These are phyloP conservation scores for Ambrosiella cleistominuta DNA, from an alignment of 2,329 filamentous ascomycete species.

Conservation along the genomic window DNA sequence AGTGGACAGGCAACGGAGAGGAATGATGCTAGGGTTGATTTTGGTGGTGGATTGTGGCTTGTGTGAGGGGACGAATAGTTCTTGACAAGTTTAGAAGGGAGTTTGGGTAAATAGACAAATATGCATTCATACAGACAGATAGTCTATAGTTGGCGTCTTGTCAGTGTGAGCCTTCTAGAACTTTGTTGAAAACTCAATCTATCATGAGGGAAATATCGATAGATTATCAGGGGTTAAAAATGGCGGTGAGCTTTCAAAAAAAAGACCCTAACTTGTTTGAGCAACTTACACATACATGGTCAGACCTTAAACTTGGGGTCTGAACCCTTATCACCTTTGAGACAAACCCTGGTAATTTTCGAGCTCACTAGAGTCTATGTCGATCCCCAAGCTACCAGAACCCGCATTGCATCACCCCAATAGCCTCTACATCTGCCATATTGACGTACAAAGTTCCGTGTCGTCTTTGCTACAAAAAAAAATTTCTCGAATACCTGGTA, in stretches of 20 bases:
- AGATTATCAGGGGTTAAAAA: not conserved
- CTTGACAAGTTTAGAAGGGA: not conserved
- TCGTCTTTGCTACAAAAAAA: too few species aligned
- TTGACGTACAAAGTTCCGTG: too few species aligned
- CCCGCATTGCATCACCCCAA: too few species aligned
- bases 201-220: not conserved
- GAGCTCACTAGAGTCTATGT: too few species aligned
- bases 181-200: not conserved
- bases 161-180: not conserved
- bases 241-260: not conserved
- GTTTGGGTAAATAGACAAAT: not conserved
- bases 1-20: not conserved
- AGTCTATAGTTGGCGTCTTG: not conserved
- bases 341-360: too few species aligned
- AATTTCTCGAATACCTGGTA: too few species aligned
- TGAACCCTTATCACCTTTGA: too few species aligned
- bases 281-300: not conserved
- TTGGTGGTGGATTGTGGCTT: not conserved
- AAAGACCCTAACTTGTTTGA: not conserved
- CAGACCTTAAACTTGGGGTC: not conserved
- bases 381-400: too few species aligned
- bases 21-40: not conserved
- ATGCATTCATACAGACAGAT: not conserved
- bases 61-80: not conserved
- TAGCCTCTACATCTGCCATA: too few species aligned